A percentile compares a stretch with the other conserved stretches of the same genome.
phyloP scores from a whole-genome alignment of 2,329 filamentous ascomycete species.

The Thelonectria blattea region DNA sequence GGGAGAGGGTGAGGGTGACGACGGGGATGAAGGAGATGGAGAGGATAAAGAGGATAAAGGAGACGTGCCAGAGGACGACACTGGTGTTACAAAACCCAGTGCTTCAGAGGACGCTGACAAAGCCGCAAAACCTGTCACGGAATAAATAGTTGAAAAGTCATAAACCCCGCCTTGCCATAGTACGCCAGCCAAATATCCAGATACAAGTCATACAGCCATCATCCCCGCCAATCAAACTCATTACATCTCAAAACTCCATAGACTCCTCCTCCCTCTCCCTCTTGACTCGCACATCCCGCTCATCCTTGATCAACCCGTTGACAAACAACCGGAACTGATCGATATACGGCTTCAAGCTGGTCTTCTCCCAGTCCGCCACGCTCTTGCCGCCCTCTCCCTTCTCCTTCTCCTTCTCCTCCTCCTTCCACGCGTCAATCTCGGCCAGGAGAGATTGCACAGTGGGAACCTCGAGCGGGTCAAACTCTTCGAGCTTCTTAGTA shows the following conservation, averaged over 20 bases:
- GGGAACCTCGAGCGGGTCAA: conserved; percentile 87
- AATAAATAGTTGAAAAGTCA: conserved; percentile 17
- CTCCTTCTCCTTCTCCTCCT: conserved; percentile 46
- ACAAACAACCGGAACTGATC: conserved; percentile 89
- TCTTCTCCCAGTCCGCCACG: conserved; percentile 94
- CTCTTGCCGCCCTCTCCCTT: conserved; percentile 39
- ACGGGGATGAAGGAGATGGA: conserved; percentile 24
- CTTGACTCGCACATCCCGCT: conserved; percentile 62
- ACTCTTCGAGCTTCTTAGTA: conserved; percentile 71
- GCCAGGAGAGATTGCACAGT: conserved; percentile 81
- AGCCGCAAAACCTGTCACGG: conserved; percentile 36
- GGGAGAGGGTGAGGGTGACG: conserved; percentile 29
- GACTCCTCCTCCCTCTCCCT: conserved; percentile 59
- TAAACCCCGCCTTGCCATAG: conserved; percentile 27
- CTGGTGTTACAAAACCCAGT: not conserved
- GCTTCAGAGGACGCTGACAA: conserved; percentile 12
- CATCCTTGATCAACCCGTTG: conserved; percentile 77
- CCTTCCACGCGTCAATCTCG: conserved; percentile 86
- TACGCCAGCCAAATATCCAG: conserved; percentile 29
- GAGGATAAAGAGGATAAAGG: conserved; percentile 36
- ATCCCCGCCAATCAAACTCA: conserved; percentile 21
- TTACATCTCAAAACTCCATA: conserved; percentile 57
- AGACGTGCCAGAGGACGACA: conserved; percentile 31
- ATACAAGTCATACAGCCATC: conserved; percentile 15
- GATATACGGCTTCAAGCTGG: conserved; percentile 88